Evolutionary conservation across 106 monocot genomes (phyloP).

Genomic region (Allium fistulosum): DNA sequence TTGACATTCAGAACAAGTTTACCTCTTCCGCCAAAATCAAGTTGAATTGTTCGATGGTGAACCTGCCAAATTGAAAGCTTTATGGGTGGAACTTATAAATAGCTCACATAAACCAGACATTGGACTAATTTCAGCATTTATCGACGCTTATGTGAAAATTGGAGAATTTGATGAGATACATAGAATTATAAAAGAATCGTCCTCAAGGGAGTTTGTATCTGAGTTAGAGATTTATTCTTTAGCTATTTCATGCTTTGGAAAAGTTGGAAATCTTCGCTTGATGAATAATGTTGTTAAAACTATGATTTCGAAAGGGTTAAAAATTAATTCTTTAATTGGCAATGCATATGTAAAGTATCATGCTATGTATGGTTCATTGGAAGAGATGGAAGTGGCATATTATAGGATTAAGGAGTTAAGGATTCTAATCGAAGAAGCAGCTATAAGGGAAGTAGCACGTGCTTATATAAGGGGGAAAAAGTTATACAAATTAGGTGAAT

Average conservation of each 20-base stretch:
- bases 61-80: slow-evolving; percentile 1
- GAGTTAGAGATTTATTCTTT: slow-evolving; percentile 28
- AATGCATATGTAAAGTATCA: slow-evolving; percentile 56
- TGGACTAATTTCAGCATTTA: slow-evolving; percentile 26
- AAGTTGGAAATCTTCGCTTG: slow-evolving; percentile 48
- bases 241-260: slow-evolving; percentile 71
- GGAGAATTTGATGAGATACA: slow-evolving; percentile 46
- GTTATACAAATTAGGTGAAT: slow-evolving; percentile 70
- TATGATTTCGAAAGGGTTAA: slow-evolving; percentile 65
- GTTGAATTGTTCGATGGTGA: too few relatives aligned
- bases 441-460: slow-evolving; percentile 46
- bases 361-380: slow-evolving; percentile 47
- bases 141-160: slow-evolving; percentile 39
- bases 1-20: too few relatives aligned
- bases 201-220: slow-evolving; percentile 26
- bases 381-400: slow-evolving; percentile 71
- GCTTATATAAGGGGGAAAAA: slow-evolving; percentile 59
- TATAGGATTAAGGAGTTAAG: slow-evolving; percentile 45
- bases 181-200: slow-evolving; percentile 33
- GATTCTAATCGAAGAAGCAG: slow-evolving; percentile 59
- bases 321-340: slow-evolving; percentile 53
- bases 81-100: slow-evolving; percentile 71
- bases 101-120: slow-evolving; percentile 46
- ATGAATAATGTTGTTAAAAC: slow-evolving; percentile 57
- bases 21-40: too few relatives aligned